phyloP scores from a whole-genome alignment of 2,329 filamentous ascomycete species.

The Thielaviopsis ethacetica region DNA sequence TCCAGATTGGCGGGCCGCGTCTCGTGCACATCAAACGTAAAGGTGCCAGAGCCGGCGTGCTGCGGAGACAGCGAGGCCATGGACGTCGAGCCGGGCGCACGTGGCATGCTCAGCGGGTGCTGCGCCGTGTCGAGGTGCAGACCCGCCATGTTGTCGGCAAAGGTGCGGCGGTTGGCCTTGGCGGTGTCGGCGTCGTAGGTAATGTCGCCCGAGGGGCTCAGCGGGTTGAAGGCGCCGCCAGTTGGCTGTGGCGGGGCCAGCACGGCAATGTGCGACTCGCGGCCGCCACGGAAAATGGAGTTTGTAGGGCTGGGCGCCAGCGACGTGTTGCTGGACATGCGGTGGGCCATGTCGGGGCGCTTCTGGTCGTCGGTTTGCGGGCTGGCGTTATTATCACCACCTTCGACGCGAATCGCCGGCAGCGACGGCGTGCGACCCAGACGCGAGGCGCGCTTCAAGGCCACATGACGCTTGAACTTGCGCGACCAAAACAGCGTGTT shows the following conservation, averaged over 20 bases:
- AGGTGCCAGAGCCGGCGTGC: constrained; percentile 30
- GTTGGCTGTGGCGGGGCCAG: not conserved
- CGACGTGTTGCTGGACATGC: constrained; percentile 6
- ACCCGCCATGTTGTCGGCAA: constrained; percentile 22
- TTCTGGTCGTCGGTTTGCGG: not conserved
- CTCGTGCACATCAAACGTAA: constrained; percentile 42
- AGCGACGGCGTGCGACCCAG: constrained; percentile 67
- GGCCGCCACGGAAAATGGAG: constrained; percentile 1
- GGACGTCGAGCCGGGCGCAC: constrained; percentile 17
- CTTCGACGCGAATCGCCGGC: constrained; percentile 81
- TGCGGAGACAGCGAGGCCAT: constrained; percentile 24
- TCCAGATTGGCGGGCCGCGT: constrained; percentile 17
- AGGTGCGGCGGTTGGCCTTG: constrained; percentile 21
- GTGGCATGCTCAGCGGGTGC: constrained; percentile 39
- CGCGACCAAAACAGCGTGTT: constrained; percentile 83
- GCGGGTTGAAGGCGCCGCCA: not conserved
- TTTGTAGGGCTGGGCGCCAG: constrained; percentile 3
- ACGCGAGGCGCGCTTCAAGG: constrained; percentile 55
- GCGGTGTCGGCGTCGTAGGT: constrained; percentile 20
- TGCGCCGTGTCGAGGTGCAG: constrained; percentile 23
- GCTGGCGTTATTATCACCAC: constrained; percentile 36
- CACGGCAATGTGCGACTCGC: not conserved
- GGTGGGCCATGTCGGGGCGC: not conserved
- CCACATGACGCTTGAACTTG: constrained; percentile 59
- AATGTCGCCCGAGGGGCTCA: constrained; percentile 11